Evolutionary conservation across 768 basidiomycete genomes (phyloP).

Genomic region (Rubroboletus satanas): DNA sequence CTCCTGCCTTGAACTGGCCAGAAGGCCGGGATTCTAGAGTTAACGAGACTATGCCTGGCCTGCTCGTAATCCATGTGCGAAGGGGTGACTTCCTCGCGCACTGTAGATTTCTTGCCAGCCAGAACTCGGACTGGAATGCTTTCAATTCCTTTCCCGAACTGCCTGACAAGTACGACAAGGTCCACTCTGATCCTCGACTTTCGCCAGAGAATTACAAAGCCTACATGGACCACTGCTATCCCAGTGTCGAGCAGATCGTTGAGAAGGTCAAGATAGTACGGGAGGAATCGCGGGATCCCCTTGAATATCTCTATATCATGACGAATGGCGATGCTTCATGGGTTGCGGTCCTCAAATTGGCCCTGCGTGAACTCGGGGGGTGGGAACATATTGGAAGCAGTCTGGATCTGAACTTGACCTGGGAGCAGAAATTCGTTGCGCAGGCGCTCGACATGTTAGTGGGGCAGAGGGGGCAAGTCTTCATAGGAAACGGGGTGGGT

Average conservation of each 20-base stretch:
- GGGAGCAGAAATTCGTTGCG: conserved; percentile 41
- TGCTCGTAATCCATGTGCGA: conserved; percentile 48
- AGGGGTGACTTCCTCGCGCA: conserved; percentile 46
- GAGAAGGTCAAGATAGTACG: conserved; percentile 34
- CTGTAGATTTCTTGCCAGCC: conserved; percentile 37
- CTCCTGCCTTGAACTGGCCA: conserved; percentile 10
- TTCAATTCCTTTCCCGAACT: conserved; percentile 43
- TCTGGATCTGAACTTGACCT: conserved; percentile 37
- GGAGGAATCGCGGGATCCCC: conserved; percentile 16
- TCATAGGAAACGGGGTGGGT: conserved; percentile 51
- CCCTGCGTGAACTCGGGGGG: conserved; percentile 26
- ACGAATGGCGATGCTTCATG: conserved; percentile 42
- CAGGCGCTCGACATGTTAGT: conserved; percentile 51
- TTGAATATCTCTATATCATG: conserved; percentile 43
- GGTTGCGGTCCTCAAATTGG: conserved; percentile 36
- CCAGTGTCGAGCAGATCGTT: conserved; percentile 39
- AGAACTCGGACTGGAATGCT: conserved; percentile 36
- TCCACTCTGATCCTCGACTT: conserved; percentile 24
- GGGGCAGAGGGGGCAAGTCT: conserved; percentile 42
- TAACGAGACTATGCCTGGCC: conserved; percentile 26
- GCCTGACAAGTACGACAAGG: conserved; percentile 35
- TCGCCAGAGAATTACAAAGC: conserved; percentile 21
- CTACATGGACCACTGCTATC: conserved; percentile 41
- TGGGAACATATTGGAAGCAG: conserved; percentile 41
- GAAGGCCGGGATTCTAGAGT: not conserved